Percentiles rank a stretch among this genome's conserved stretches.
phyloP scores from a whole-genome alignment of 148 eudicot genomes.

The Rhododendron ferrugineum region DNA sequence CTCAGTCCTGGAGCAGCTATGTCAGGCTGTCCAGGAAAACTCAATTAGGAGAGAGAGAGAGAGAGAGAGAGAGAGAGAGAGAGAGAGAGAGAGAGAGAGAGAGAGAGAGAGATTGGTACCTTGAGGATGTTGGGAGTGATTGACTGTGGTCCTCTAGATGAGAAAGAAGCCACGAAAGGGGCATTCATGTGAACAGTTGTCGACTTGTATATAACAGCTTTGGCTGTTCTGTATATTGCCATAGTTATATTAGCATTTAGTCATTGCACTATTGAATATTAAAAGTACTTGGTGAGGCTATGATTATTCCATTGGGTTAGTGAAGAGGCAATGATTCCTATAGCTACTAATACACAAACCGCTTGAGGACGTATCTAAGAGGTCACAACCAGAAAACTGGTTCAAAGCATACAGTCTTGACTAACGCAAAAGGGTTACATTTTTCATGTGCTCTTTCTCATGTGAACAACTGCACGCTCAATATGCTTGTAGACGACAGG shows the following conservation, averaged over 20 bases:
- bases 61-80: constrained; percentile 2
- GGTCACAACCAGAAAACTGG: too few species aligned
- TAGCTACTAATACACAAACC: too few species aligned
- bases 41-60: neutral
- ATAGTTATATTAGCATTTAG: neutral
- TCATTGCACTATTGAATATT: neutral
- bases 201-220: constrained; percentile 49
- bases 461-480: neutral
- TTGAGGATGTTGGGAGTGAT: constrained; percentile 58
- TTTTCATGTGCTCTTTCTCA: neutral
- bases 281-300: too few species aligned
- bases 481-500: neutral
- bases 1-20: constrained; percentile 71
- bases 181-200: constrained; percentile 27
- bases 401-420: neutral
- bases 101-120: constrained; percentile 22
- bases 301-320: too few species aligned
- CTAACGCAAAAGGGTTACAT: neutral
- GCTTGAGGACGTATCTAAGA: too few species aligned
- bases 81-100: neutral
- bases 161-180: constrained; percentile 63
- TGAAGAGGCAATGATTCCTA: too few species aligned
- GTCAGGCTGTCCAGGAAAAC: constrained; percentile 54
- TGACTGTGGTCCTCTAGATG: constrained; percentile 78
- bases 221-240: constrained; percentile 33